Evolutionary conservation across 2,329 filamentous ascomycete genomes (phyloP).

Genomic region (Venturiaceae sp.): DNA sequence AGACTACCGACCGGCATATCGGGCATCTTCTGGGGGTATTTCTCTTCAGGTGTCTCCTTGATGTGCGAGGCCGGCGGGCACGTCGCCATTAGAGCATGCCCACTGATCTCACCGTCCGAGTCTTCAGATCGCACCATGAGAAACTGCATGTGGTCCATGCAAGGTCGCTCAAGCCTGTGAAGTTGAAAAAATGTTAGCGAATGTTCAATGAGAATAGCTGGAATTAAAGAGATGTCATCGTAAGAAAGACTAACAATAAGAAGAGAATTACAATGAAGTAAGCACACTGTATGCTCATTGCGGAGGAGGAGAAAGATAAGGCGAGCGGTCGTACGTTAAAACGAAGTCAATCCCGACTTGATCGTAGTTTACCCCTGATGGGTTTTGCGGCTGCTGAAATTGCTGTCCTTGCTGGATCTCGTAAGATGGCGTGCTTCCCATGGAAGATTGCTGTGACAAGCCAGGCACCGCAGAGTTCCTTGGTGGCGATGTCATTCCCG

Average conservation of each 20-base stretch:
- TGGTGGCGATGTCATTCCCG: slow-evolving; percentile 35
- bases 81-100: slow-evolving; percentile 88
- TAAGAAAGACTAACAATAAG: slow-evolving; percentile 20
- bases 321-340: slow-evolving; percentile 70
- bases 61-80: slow-evolving; percentile 67
- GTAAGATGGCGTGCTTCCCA: slow-evolving; percentile 20
- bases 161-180: slow-evolving; percentile 75
- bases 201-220: background rate
- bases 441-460: background rate
- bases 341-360: slow-evolving; percentile 85
- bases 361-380: slow-evolving; percentile 56
- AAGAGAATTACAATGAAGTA: slow-evolving; percentile 8
- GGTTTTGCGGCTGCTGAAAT: slow-evolving; percentile 11
- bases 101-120: slow-evolving; percentile 59
- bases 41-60: slow-evolving; percentile 41
- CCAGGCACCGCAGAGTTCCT: slow-evolving; percentile 11
- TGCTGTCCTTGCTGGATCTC: slow-evolving; percentile 5
- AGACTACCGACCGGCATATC: slow-evolving; percentile 70
- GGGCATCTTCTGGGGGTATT: slow-evolving; percentile 64
- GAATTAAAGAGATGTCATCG: background rate
- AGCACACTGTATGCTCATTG: slow-evolving; percentile 26
- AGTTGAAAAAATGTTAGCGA: slow-evolving; percentile 4
- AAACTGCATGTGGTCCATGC: slow-evolving; percentile 83
- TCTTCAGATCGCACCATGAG: slow-evolving; percentile 52
- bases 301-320: slow-evolving; percentile 56